These are phyloP conservation scores for Flueggea neowawraea DNA, from an alignment of 441 rosid genomes.

Conservation along the genomic window DNA sequence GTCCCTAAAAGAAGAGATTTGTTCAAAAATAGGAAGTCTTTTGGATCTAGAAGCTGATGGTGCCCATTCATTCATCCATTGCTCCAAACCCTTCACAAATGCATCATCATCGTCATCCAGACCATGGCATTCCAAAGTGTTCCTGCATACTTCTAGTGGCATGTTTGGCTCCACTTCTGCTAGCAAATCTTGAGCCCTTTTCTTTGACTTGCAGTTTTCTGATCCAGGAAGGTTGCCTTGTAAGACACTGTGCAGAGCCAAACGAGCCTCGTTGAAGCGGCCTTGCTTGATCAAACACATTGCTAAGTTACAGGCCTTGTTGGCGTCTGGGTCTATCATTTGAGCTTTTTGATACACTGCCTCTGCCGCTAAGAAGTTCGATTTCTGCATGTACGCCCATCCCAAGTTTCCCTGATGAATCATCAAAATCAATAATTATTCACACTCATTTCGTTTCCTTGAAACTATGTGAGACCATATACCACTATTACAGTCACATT, in stretches of 20 bases:
- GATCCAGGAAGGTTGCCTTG: slow-evolving; percentile 46
- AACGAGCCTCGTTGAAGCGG: slow-evolving; percentile 51
- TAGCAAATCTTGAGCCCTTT: slow-evolving; percentile 59
- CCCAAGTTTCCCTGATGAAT: slow-evolving; percentile 76
- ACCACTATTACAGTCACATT: too few relatives aligned
- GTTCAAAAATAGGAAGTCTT: slow-evolving; percentile 84
- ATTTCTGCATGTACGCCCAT: slow-evolving; percentile 95
- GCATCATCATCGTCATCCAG: slow-evolving; percentile 40
- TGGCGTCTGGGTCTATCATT: slow-evolving; percentile 69
- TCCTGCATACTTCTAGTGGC: slow-evolving; percentile 14
- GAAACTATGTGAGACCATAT: too few relatives aligned
- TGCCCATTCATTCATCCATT: slow-evolving; percentile 37
- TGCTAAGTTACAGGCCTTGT: slow-evolving; percentile 69
- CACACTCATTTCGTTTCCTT: too few relatives aligned
- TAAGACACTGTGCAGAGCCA: slow-evolving; percentile 33
- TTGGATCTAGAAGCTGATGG: slow-evolving; percentile 60
- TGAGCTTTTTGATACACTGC: slow-evolving; percentile 78
- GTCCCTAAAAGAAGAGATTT: slow-evolving; percentile 67
- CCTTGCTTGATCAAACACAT: slow-evolving; percentile 67
- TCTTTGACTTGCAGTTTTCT: slow-evolving; percentile 46
- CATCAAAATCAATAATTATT: too few relatives aligned
- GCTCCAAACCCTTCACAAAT: slow-evolving; percentile 52
- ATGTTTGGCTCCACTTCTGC: slow-evolving; percentile 37
- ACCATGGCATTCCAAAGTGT: slow-evolving; percentile 20
- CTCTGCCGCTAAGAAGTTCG: slow-evolving; percentile 75